phyloP scores from a whole-genome alignment of 257 asterid genomes.

The Scutellaria minor region DNA sequence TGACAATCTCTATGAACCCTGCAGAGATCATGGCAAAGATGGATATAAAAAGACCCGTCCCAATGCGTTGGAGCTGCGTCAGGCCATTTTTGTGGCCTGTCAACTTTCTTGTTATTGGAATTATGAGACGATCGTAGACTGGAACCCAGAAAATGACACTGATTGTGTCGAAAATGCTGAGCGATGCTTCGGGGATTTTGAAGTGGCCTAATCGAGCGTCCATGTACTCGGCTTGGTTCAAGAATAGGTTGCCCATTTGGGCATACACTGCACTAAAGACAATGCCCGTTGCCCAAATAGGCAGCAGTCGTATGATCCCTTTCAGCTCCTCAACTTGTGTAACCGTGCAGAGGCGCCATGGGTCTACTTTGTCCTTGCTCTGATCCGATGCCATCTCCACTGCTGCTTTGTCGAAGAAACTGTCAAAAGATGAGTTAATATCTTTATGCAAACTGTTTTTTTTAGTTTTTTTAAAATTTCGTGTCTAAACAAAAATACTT shows the following conservation, averaged over 20 bases:
- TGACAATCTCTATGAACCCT: conserved; percentile 50
- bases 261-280: conserved; percentile 58
- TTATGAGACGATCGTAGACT: conserved; percentile 55
- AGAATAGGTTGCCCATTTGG: conserved; percentile 66
- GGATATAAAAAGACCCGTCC: conserved; percentile 65
- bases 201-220: conserved; percentile 54
- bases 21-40: conserved; percentile 65
- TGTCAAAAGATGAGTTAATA: conserved; percentile 16
- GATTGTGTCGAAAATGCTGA: conserved; percentile 61
- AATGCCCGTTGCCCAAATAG: conserved; percentile 75
- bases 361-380: conserved; percentile 34
- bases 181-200: conserved; percentile 67
- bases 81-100: conserved; percentile 72
- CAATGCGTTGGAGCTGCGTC: conserved; percentile 66
- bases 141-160: conserved; percentile 79
- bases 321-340: conserved; percentile 76
- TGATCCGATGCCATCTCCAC: conserved; percentile 50
- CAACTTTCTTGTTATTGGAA: conserved; percentile 54
- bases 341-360: conserved; percentile 74
- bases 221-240: conserved; percentile 65
- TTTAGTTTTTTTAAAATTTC: no score
- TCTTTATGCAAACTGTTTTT: no score
- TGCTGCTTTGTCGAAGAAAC: conserved; percentile 76
- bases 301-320: conserved; percentile 58
- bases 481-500: no score